Percentiles rank a stretch among this genome's conserved stretches.
Evolutionary conservation across 2,329 filamentous ascomycete species (phyloP).

Genomic region (Exserohilum turcica): DNA sequence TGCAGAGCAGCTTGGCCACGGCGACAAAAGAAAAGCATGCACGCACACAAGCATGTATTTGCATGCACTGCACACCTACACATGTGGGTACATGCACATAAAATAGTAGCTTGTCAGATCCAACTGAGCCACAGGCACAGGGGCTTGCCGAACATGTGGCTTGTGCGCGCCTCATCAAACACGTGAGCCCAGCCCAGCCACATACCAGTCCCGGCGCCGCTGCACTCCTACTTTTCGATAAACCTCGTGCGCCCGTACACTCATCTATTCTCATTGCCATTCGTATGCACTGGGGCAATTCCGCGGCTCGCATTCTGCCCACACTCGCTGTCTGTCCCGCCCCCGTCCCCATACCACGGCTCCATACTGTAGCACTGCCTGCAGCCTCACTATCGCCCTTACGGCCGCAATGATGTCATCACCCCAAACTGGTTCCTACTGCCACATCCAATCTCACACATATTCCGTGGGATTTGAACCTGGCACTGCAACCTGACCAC

Average conservation of each 20-base stretch:
- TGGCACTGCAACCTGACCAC: constrained; percentile 1
- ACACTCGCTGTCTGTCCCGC: no score
- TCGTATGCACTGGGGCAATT: not conserved
- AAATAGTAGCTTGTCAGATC: not conserved
- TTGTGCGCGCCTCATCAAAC: constrained; percentile 5
- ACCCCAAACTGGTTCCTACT: constrained; percentile 17
- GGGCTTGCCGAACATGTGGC: constrained; percentile 9
- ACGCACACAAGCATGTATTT: no score
- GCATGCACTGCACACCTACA: no score
- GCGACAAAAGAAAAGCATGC: no score
- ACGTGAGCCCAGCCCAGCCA: not conserved
- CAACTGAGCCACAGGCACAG: not conserved
- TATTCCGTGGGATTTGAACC: not conserved
- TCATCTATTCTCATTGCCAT: not conserved
- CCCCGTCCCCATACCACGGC: no score
- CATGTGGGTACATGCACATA: not conserved
- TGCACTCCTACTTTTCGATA: not conserved
- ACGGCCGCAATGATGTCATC: constrained; percentile 35
- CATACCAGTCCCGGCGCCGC: not conserved
- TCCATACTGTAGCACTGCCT: constrained; percentile 1
- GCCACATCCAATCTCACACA: not conserved
- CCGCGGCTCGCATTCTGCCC: not conserved
- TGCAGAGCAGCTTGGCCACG: not conserved
- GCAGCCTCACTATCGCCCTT: constrained; percentile 11
- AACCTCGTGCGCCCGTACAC: no score